Evolutionary conservation across 306 rosid genomes (phyloP), one percentile per base, ranked within the genome.

Genomic region (Trifolium repens): DNA sequence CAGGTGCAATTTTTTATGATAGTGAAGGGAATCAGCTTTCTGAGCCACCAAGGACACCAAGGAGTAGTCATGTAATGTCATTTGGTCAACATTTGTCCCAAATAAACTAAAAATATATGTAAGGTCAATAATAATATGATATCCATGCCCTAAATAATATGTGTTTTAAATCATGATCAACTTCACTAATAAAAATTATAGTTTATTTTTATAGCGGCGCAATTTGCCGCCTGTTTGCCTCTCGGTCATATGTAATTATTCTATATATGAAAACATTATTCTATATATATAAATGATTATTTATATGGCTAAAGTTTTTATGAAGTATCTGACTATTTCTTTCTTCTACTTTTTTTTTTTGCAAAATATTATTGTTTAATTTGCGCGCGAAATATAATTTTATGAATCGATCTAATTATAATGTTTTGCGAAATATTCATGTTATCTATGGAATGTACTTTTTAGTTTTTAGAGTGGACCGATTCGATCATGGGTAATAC

Each of bases 1-100:
- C 90, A 16, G 90, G 90, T 30, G 84, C 67, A 16, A 65, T 84
- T 40, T 79, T 81, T 71, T 81, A 84, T 66, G 90, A 84, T 13
- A 70, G 59, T 44, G 32, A 63, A 4, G 88, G 90, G 14, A 84
- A 84, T 64, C 82, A 44, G 8, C 24, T 81, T 9, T 46, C 85
- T n/a, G 60, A 73, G 79, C 82, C 71, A 49, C 82, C 84, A 63
- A 81, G 80, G 46, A 68, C 90, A 42, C 86, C 88, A 46, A 79
- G 79, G 70, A 61, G 1, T 7, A n/a, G 54, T 53, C 52, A 39
- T 34, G 43, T 50, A 16, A 46, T 44, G 37, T 35, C 8, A 14
- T 11, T 52, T 54, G 12, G 2, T 10, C 39, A n/a, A 3, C 34
- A 9, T 7, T 63, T 71, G 8, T 19, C 60, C 9, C 1, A 30